Base-by-base conservation (phyloP, 495 filamentous ascomycete genomes). In the Bacidia gigantensis region DNA sequence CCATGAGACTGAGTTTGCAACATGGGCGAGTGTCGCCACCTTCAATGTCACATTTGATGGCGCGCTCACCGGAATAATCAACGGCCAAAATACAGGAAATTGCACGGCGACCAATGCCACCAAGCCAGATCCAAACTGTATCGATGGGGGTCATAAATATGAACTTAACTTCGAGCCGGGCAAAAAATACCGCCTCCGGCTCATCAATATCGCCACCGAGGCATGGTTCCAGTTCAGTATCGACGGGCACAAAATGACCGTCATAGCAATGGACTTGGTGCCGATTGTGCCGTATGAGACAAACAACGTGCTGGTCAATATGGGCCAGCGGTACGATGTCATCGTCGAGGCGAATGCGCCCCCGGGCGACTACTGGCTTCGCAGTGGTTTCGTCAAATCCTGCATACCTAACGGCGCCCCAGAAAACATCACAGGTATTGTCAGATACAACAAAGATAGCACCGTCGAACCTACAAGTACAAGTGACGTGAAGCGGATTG, bases 161-260 rank as follows among this genome's bases (percentile, higher is more conserved):
- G 20, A 47, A 12, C 11, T 22, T 14, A 47, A 3, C 3, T 46
- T 46, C 11, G 23, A 46, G 18, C n/a, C 12, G 22, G 23, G 43
- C 43, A 46, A 3, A 49, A 70, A 63, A 47, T 71, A 78, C 52
- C 65, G 65, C 14, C 54, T 82, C 7, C 61, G 77, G 2, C 56
- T 82, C 11, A 65, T 80, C 52, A 79, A 77, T 57, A 63, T 63
- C 14, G 68, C 67, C 9, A 64, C 71, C 17, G 76, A 79, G 42
- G 67, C 64, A 32, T 64, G 69, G 18, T 70, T 68, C 50, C 67
- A 68, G 22, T 72, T 79, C 54, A 61, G 58, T 29, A 74, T 79
- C 50, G 77, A 79, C 58, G 69, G 71, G 43, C 66, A 75, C 49
- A 65, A 63, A 11, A 60, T 75, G 54, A 73, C 69, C 24, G 65